Evolutionary conservation across 2,329 filamentous ascomycete genomes (phyloP).

Genomic region (Cercospora sp.): DNA sequence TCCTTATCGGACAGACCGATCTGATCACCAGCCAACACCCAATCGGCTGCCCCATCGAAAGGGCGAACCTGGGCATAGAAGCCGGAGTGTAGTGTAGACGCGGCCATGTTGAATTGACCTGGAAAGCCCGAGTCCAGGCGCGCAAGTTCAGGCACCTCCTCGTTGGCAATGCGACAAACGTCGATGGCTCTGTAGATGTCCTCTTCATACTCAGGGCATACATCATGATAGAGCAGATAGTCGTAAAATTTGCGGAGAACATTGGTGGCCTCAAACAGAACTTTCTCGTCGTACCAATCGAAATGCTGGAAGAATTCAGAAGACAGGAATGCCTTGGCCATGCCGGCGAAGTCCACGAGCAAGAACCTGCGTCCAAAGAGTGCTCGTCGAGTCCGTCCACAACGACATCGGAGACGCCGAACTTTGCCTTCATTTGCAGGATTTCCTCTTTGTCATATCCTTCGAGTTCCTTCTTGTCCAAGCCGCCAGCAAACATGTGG

Average conservation of each 20-base stretch:
- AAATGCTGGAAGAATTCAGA: slow-evolving; percentile 45
- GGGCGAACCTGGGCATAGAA: slow-evolving; percentile 39
- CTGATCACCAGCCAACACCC: slow-evolving; percentile 27
- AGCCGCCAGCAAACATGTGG: slow-evolving; percentile 62
- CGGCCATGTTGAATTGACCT: slow-evolving; percentile 78
- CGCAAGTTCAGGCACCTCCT: slow-evolving; percentile 65
- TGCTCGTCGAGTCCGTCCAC: slow-evolving; percentile 48
- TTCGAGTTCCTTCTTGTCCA: slow-evolving; percentile 30
- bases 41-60: slow-evolving; percentile 30
- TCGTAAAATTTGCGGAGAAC: slow-evolving; percentile 84
- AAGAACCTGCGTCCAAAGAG: slow-evolving; percentile 49
- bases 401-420: slow-evolving; percentile 52
- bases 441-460: slow-evolving; percentile 56
- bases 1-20: slow-evolving; percentile 47
- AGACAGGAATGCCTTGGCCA: slow-evolving; percentile 73
- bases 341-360: slow-evolving; percentile 76
- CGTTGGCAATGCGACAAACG: slow-evolving; percentile 66
- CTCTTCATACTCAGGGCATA: slow-evolving; percentile 75
- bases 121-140: slow-evolving; percentile 60
- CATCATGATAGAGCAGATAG: slow-evolving; percentile 80
- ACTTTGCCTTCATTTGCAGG: slow-evolving; percentile 54
- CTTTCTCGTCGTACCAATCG: slow-evolving; percentile 55
- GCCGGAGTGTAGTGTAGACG: slow-evolving; percentile 67
- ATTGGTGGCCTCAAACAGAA: slow-evolving; percentile 60
- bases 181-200: slow-evolving; percentile 66